Evolutionary conservation across 257 asterid species (phyloP), one percentile per base, ranked within the genome.

Genomic region (Salvia splendens): DNA sequence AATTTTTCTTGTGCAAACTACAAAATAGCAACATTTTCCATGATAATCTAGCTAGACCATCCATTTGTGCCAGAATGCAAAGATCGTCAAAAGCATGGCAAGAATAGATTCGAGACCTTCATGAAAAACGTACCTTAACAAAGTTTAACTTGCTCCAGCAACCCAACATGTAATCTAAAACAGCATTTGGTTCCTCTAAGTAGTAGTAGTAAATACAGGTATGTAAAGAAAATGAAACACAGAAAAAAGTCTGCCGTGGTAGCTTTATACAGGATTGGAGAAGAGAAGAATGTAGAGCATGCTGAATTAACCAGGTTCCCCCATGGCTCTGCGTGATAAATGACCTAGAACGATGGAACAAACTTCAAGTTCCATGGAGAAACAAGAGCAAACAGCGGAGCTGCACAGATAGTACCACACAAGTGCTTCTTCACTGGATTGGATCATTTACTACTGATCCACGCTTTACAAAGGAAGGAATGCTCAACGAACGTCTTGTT

Each of bases 401-500:
- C 55, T 53, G 55, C 48, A 20, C 30, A 12, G 5, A 14, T 15
- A 54, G 65, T 65, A 79, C 75, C 77, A 68, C 20, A 36, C 56
- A 52, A 36, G 33, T 30, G 65, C 74, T 67, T 67, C 77, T 14
- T 75, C 72, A 76, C 60, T 48, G 79, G 68, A 54, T 46, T 16
- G 78, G 72, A 68, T 57, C 77, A 43, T 56, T 54, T 10, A 78
- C 12, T 10, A 71, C 46, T 1, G 82, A 64, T 15, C 78, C 87
- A 36, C 57, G 82, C 79, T 79, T 78, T 64, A 79, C 73, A 14
- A 80, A 49, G 28, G 84, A 68, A 32, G 90, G 88, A 46, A 80
- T 86, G 75, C 91, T 86, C 53, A 69, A 77, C 28, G 94, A 82
- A 8, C 94, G 88, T 79, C 69, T 87, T 68, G 76, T 82, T 47